These are phyloP conservation scores for Penicillium simplicissimum DNA, from an alignment of 495 filamentous ascomycete species.

Conservation along the genomic window DNA sequence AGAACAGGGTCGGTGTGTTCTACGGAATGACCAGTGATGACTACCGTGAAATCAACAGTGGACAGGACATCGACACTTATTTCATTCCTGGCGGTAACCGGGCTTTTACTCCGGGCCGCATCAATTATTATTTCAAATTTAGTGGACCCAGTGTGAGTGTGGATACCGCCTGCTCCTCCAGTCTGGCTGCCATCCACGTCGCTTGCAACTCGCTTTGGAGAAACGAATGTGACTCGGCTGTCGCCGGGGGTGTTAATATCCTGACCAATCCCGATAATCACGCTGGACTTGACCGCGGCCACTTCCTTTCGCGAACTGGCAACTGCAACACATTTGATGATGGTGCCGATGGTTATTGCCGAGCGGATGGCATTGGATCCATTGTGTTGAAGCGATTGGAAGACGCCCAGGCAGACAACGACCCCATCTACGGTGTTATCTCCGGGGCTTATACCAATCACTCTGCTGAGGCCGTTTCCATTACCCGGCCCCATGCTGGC, in stretches of 20 bases:
- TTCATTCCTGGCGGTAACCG: constrained; percentile 88
- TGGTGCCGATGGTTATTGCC: constrained; percentile 75
- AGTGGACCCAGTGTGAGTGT: constrained; percentile 82
- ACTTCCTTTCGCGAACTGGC: constrained; percentile 78
- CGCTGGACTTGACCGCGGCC: constrained; percentile 76
- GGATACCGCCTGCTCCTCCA: constrained; percentile 90
- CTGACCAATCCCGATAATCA: constrained; percentile 86
- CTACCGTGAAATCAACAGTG: constrained; percentile 87
- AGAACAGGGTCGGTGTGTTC: constrained; percentile 86
- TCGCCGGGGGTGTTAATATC: constrained; percentile 79
- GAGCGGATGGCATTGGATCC: constrained; percentile 70
- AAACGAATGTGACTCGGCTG: constrained; percentile 81
- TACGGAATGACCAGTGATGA: constrained; percentile 93
- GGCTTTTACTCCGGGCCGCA: constrained; percentile 83
- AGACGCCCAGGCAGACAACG: constrained; percentile 73
- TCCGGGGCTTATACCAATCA: constrained; percentile 70
- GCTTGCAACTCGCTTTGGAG: constrained; percentile 81
- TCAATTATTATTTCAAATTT: constrained; percentile 89
- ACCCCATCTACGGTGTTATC: constrained; percentile 70
- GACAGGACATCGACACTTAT: constrained; percentile 90
- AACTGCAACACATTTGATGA: constrained; percentile 81
- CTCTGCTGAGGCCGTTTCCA: constrained; percentile 74
- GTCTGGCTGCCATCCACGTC: constrained; percentile 78
- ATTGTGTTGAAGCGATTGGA: constrained; percentile 74
- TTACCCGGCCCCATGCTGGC: constrained; percentile 75